These are phyloP conservation scores for Solanum bulbocastanum DNA, from an alignment of 257 asterid species.

Conservation along the genomic window DNA sequence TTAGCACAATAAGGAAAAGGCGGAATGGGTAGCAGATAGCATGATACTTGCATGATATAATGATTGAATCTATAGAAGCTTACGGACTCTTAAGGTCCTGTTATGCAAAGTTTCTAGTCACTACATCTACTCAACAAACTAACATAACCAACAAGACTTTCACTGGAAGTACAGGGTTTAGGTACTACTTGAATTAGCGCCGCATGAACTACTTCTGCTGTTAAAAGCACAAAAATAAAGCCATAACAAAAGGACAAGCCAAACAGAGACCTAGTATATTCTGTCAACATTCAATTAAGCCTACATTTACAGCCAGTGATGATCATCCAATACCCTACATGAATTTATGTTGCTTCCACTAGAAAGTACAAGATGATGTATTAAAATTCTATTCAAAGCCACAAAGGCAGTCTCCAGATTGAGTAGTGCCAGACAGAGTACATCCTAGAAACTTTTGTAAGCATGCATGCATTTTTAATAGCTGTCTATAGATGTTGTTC, in stretches of 20 bases:
- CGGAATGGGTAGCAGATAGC: neutral
- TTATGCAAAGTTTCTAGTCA: neutral
- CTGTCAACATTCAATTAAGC: neutral
- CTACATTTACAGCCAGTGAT: neutral
- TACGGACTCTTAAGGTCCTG: neutral
- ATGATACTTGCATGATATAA: neutral
- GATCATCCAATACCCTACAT: neutral
- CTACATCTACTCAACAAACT: neutral
- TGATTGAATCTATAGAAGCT: neutral
- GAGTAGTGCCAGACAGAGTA: neutral
- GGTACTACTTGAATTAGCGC: neutral
- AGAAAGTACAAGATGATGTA: neutral
- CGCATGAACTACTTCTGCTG: neutral
- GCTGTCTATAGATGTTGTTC: neutral
- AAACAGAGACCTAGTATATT: neutral
- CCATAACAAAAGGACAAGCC: neutral
- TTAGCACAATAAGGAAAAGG: neutral
- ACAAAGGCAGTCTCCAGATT: neutral
- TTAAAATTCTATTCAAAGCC: neutral
- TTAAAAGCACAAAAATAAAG: neutral
- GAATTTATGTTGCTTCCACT: neutral
- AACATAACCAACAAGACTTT: neutral
- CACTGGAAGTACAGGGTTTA: neutral
- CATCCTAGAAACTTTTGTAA: neutral
- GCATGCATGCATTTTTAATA: neutral